A percentile compares a stretch with the other conserved stretches of the same genome.
Evolutionary conservation across 2,329 filamentous ascomycete genomes (phyloP).

Genomic region (Fonsecaea monophora): DNA sequence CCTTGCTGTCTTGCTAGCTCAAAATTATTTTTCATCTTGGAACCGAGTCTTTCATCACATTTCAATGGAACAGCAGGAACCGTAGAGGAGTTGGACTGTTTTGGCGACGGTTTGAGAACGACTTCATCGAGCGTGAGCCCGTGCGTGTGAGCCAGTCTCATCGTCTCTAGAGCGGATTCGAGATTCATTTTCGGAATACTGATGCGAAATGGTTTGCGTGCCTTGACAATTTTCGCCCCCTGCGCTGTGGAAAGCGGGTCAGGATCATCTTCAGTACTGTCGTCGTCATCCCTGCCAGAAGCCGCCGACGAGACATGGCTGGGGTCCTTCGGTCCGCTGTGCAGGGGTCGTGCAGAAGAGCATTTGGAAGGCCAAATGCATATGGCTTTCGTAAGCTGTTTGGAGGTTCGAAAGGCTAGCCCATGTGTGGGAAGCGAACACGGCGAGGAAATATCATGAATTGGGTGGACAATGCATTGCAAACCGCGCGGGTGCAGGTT

Average conservation of each 20-base stretch:
- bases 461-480: neutral
- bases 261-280: neutral
- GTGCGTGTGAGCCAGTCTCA: slow-evolving; percentile 22
- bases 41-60: slow-evolving; percentile 12
- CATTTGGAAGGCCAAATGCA: neutral
- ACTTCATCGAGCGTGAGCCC: slow-evolving; percentile 24
- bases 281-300: neutral
- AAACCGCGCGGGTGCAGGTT: slow-evolving; percentile 14
- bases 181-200: slow-evolving; percentile 21
- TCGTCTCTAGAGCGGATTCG: slow-evolving; percentile 18
- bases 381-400: neutral
- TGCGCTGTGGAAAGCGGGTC: neutral
- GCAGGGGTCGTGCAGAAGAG: neutral
- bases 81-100: neutral
- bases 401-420: neutral
- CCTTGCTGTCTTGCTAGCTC: slow-evolving; percentile 5
- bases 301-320: slow-evolving; percentile 1
- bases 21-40: slow-evolving; percentile 19
- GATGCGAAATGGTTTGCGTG: slow-evolving; percentile 18
- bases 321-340: neutral
- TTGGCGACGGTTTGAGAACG: slow-evolving; percentile 1
- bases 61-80: neutral
- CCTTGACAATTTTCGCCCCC: slow-evolving; percentile 1
- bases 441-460: neutral
- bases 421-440: neutral